Base-by-base conservation (phyloP, 2,329 filamentous ascomycete genomes). In the Akanthomyces dipterigenus region DNA sequence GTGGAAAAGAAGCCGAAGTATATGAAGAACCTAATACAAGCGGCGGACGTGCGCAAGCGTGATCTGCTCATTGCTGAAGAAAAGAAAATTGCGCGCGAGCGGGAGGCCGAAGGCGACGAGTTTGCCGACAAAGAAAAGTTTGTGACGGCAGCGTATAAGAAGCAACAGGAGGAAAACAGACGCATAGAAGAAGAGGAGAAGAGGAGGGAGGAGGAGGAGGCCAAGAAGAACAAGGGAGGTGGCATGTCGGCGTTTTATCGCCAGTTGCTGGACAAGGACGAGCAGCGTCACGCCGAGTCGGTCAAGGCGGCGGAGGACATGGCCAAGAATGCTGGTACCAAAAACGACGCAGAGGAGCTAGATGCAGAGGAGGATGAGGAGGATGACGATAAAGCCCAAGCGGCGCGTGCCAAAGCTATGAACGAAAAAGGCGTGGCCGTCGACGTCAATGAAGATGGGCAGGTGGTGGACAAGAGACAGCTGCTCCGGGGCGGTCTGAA, bases 91-190 rank as follows among this genome's bases (percentile, higher is more conserved):
- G 87, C 89, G 67, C 82, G 87, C 26, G 90, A 95, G 71, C 82
- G 90, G 50, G 90, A 90, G 68, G 87, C 85, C 0, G 91, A 95
- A 71, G 90, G 90, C 20, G 90, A 93, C 38, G 88, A 89, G 69
- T 95, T 86, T 68, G 88, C 83, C 0, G 90, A 88, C 68, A 95
- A 93, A 76, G 91, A 95, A 71, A 90, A 88, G 73, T 95, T 95
- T 67, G 91, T 95, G 38, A 95, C 90, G 0, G 88, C 86, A 62
- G 90, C 90, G 40, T 96, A 95, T 72, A 91, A 89, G 77, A 81
- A 82, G 69, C 90, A 93, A 70, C 89, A 93, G 69, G 89, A 88
- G 70, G 90, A 93, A 72, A 87, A 90, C 65, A 78, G 80, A 66
- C 77, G 80, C 60, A 70, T 90, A 9, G 89, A 93, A 69, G 88